Percentiles rank a stretch among this genome's conserved stretches.
Evolutionary conservation across 352 stramenopile species (phyloP).

Genomic region (Blastocystis hominis): DNA sequence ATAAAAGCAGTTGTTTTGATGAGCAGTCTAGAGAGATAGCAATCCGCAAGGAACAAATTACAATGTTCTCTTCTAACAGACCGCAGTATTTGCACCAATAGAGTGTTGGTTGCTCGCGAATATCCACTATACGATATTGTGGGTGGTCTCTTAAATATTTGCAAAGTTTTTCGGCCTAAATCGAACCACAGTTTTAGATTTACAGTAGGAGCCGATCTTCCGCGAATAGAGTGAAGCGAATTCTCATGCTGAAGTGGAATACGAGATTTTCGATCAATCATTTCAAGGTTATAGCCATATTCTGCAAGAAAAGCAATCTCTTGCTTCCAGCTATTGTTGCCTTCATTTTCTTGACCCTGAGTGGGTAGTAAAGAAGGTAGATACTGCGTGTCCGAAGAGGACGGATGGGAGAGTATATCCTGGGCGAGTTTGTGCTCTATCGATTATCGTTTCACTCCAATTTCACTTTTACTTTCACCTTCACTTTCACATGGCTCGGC

Average conservation of each 20-base stretch:
- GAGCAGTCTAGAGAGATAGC: not conserved
- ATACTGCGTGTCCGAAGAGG: no score
- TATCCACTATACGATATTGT: not conserved
- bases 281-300: slow-evolving; percentile 16
- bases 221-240: not conserved
- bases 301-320: not conserved
- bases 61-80: not conserved
- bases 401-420: no score
- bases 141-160: slow-evolving; percentile 2
- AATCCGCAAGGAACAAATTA: not conserved
- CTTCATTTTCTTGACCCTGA: not conserved
- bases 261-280: not conserved
- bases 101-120: not conserved
- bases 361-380: no score
- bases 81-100: slow-evolving; percentile 52
- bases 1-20: slow-evolving; percentile 30
- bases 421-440: no score
- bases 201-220: not conserved
- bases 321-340: not conserved
- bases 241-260: not conserved
- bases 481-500: not conserved
- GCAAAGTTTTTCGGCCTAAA: not conserved
- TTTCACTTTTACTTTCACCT: no score
- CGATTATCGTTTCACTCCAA: no score
- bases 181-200: not conserved